Evolutionary conservation across 495 filamentous ascomycete genomes (phyloP).

Genomic region (Aspergillus kassunensis): DNA sequence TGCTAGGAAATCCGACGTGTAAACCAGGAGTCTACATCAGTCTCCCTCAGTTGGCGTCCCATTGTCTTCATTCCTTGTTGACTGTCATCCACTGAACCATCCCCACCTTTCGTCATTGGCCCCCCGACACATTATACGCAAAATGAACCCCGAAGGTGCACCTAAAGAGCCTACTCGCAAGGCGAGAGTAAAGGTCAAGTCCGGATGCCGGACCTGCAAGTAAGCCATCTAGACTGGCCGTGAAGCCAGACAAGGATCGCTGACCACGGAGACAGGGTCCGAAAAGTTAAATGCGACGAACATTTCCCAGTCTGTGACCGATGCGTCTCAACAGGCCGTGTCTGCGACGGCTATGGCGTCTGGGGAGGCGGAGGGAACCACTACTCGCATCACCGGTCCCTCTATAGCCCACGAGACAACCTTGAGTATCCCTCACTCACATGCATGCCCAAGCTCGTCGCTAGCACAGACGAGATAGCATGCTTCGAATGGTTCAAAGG

Average conservation of each 20-base stretch:
- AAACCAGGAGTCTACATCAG: neutral
- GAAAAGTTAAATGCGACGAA: conserved; percentile 59
- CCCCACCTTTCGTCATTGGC: neutral
- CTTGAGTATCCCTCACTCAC: neutral
- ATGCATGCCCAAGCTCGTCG: conserved; percentile 19
- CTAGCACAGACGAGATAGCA: conserved; percentile 41
- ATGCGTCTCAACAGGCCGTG: conserved; percentile 52
- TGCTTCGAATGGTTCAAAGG: conserved; percentile 59
- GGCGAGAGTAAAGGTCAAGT: conserved; percentile 2
- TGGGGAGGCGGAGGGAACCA: conserved; percentile 44
- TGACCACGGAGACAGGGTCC: conserved; percentile 13
- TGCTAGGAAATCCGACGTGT: neutral
- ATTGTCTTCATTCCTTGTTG: too few relatives aligned
- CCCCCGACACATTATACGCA: neutral
- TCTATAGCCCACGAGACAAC: conserved; percentile 19
- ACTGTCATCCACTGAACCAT: too few relatives aligned
- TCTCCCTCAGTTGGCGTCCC: too few relatives aligned
- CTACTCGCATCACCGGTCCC: neutral
- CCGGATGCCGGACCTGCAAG: conserved; percentile 16
- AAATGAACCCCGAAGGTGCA: neutral
- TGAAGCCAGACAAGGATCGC: neutral
- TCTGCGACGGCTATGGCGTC: conserved; percentile 56
- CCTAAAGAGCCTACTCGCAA: neutral
- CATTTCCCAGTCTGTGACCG: conserved; percentile 47
- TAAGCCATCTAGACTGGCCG: neutral